These are phyloP conservation scores for Amniculicola lignicola DNA, from an alignment of 495 filamentous ascomycete genomes.

Conservation along the genomic window DNA sequence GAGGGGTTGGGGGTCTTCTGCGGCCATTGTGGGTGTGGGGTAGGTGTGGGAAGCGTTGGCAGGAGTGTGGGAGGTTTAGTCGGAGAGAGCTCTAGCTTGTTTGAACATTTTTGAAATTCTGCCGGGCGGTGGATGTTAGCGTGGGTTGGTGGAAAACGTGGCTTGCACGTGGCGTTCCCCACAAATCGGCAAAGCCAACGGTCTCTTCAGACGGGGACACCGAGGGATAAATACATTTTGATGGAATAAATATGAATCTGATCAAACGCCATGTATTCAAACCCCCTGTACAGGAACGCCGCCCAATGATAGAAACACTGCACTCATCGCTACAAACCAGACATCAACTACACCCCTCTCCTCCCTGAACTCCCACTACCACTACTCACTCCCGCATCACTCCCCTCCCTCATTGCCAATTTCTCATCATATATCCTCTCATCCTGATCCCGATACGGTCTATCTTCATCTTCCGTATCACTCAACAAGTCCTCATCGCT, in stretches of 20 bases:
- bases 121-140: slow-evolving; percentile 22
- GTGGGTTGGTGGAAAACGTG: neutral
- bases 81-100: neutral
- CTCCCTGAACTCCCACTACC: slow-evolving; percentile 13
- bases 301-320: slow-evolving; percentile 21
- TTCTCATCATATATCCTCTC: slow-evolving; percentile 28
- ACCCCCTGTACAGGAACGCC: slow-evolving; percentile 12
- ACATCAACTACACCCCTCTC: neutral
- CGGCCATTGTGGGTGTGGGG: slow-evolving; percentile 20
- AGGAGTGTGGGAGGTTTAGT: neutral
- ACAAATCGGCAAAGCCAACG: neutral
- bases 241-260: too few relatives aligned
- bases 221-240: too few relatives aligned
- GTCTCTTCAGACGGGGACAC: neutral
- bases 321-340: neutral
- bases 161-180: neutral
- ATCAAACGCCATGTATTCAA: slow-evolving; percentile 3
- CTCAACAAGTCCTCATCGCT: slow-evolving; percentile 62
- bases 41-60: neutral
- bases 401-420: slow-evolving; percentile 3
- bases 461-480: slow-evolving; percentile 25
- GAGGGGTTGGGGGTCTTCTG: slow-evolving; percentile 41
- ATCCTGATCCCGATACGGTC: slow-evolving; percentile 24
- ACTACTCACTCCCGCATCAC: slow-evolving; percentile 21
- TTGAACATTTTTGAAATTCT: slow-evolving; percentile 19